These are phyloP conservation scores for Globisporangium spiculum DNA, from an alignment of 352 stramenopile species.

Conservation along the genomic window DNA sequence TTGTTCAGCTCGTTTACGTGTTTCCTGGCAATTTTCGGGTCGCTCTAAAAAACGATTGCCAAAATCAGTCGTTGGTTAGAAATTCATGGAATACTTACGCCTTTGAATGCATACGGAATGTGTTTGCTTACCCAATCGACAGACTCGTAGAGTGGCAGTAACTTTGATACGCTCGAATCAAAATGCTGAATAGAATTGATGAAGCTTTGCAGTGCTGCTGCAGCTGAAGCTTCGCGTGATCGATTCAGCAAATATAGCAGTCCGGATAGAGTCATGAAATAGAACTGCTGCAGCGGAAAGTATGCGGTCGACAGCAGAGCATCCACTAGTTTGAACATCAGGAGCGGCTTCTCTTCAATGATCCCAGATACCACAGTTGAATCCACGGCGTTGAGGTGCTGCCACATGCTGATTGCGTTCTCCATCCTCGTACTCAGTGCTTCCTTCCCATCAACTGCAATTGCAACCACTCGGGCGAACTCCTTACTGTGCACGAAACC, in stretches of 20 bases:
- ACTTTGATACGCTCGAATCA: conserved; percentile 28
- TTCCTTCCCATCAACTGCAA: conserved; percentile 29
- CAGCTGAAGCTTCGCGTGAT: neutral
- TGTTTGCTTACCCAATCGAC: conserved; percentile 38
- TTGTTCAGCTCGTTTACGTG: conserved; percentile 32
- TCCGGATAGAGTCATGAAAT: conserved; percentile 44
- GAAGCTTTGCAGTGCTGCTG: conserved; percentile 9
- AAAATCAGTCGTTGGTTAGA: neutral
- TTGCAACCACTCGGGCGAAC: conserved; percentile 10
- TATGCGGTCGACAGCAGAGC: conserved; percentile 50
- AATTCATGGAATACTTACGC: neutral
- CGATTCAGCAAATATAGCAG: conserved; percentile 37
- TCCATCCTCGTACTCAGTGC: conserved; percentile 41
- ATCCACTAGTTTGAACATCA: conserved; percentile 39
- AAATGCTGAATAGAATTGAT: conserved; percentile 19
- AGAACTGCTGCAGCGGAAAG: conserved; percentile 64
- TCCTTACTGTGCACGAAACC: neutral
- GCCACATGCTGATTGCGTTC: conserved; percentile 36
- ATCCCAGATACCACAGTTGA: conserved; percentile 18
- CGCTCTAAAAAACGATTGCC: conserved; percentile 11
- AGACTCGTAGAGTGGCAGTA: conserved; percentile 32
- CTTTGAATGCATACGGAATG: neutral
- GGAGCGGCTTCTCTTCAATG: conserved; percentile 22
- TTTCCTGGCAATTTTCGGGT: conserved; percentile 16
- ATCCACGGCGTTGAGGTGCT: conserved; percentile 26